These are phyloP conservation scores for Zea mays DNA, from an alignment of 176 grass and related monocot species.

Conservation along the genomic window DNA sequence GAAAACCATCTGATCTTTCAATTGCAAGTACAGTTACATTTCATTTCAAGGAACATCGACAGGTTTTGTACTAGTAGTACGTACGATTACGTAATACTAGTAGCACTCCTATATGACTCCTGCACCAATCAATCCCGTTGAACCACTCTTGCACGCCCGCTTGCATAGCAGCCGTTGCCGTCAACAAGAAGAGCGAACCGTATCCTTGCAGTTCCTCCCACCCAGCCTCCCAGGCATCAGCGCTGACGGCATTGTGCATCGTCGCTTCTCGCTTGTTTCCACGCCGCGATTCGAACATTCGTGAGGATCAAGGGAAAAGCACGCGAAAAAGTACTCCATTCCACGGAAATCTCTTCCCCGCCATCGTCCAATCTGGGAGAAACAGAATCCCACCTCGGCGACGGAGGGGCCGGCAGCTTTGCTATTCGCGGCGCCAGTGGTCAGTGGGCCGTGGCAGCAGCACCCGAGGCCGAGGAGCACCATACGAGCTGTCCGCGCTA, in stretches of 20 bases:
- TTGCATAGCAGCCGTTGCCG: too few relatives aligned
- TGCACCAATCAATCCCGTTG: not conserved
- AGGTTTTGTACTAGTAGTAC: not conserved
- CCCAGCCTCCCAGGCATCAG: not conserved
- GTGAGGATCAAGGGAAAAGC: conserved; percentile 5
- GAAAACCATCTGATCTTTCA: not conserved
- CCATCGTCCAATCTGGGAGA: conserved; percentile 25
- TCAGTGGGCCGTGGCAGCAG: not conserved
- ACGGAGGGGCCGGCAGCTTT: not conserved
- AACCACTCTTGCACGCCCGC: too few relatives aligned
- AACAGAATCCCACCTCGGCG: not conserved
- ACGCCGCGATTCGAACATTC: not conserved
- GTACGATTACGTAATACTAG: not conserved
- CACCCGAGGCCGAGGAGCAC: not conserved
- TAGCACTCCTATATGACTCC: not conserved
- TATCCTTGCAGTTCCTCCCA: conserved; percentile 1
- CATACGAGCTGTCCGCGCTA: not conserved
- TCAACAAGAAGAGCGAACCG: not conserved
- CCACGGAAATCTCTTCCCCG: not conserved
- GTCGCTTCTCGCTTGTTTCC: not conserved
- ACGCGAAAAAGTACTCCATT: not conserved
- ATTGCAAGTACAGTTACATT: not conserved
- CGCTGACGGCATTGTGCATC: not conserved
- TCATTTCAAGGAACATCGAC: not conserved
- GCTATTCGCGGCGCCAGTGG: not conserved